Conservation (phyloP, 1,139 yeast genomes). For the Debaryomycetaceae sp. region DNA sequence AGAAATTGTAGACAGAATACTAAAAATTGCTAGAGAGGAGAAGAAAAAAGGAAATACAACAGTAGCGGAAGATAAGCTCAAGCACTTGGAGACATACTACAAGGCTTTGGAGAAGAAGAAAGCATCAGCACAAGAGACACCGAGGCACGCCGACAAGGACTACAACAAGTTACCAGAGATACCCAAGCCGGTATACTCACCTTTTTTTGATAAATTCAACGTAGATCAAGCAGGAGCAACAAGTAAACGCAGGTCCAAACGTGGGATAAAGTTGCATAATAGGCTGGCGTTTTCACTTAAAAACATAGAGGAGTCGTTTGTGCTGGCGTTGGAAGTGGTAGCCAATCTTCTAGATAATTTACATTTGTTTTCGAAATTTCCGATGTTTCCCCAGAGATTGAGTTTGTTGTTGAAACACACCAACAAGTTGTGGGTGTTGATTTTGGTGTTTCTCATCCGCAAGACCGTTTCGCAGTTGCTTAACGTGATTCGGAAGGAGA, state of each 20-base stretch:
- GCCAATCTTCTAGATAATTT: constrained; percentile 44
- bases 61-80: constrained; percentile 30
- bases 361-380: constrained; percentile 42
- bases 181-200: constrained; percentile 20
- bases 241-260: constrained; percentile 5
- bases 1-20: constrained; percentile 24
- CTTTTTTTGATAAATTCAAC: constrained; percentile 23
- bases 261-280: constrained; percentile 4
- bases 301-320: constrained; percentile 26
- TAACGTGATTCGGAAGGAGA: constrained; percentile 38
- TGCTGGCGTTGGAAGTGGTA: constrained; percentile 32
- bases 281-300: constrained; percentile 18
- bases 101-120: constrained; percentile 11
- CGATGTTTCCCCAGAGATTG: constrained; percentile 39
- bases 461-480: constrained; percentile 43
- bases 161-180: constrained; percentile 1
- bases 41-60: constrained; percentile 31
- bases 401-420: constrained; percentile 37
- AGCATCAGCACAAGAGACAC: neutral
- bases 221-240: constrained; percentile 5
- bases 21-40: constrained; percentile 31
- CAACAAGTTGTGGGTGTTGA: constrained; percentile 44
- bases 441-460: constrained; percentile 39
- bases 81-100: constrained; percentile 20
- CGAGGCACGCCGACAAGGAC: neutral